Evolutionary conservation across 2,329 filamentous ascomycete species (phyloP).

Genomic region (Phialocephala sp.): DNA sequence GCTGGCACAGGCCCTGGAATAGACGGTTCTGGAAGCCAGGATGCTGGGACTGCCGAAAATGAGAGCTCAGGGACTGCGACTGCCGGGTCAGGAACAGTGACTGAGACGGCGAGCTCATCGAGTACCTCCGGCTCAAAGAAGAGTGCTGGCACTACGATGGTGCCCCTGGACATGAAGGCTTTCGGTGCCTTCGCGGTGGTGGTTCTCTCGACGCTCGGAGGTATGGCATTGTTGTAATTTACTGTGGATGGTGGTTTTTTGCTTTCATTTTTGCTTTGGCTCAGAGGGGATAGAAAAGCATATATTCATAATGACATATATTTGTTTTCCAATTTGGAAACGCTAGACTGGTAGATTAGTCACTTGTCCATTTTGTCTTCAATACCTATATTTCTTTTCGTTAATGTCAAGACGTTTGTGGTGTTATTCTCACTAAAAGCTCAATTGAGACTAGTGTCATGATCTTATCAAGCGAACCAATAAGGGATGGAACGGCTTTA

Average conservation of each 20-base stretch:
- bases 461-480: background rate
- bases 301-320: background rate
- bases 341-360: background rate
- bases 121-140: slow-evolving; percentile 8
- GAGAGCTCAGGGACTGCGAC: slow-evolving; percentile 36
- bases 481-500: background rate
- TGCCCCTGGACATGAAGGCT: background rate
- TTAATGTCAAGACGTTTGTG: too few relatives aligned
- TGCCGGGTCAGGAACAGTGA: slow-evolving; percentile 34
- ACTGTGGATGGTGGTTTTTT: background rate
- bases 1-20: slow-evolving; percentile 52
- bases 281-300: background rate
- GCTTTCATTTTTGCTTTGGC: background rate
- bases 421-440: too few relatives aligned
- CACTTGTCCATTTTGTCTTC: background rate
- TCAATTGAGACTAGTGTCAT: background rate
- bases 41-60: slow-evolving; percentile 40
- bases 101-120: slow-evolving; percentile 22
- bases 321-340: background rate
- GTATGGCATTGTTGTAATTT: slow-evolving; percentile 12
- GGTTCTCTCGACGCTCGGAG: slow-evolving; percentile 9
- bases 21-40: slow-evolving; percentile 43
- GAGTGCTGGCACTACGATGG: background rate
- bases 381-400: too few relatives aligned
- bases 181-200: background rate